These are phyloP conservation scores for Posidonia oceanica DNA, from an alignment of 116 monocot genomes.

Conservation along the genomic window DNA sequence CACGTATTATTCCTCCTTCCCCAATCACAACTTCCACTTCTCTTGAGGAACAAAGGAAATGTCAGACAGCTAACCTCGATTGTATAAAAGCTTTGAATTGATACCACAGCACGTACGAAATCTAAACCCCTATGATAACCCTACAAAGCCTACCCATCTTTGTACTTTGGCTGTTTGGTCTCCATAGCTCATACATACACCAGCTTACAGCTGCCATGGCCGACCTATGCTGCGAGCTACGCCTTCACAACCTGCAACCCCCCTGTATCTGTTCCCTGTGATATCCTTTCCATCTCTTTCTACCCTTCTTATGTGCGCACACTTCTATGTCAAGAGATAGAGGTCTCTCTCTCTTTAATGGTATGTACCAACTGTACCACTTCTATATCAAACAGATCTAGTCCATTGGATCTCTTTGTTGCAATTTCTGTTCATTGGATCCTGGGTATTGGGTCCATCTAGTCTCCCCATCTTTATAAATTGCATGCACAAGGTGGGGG, in stretches of 20 bases:
- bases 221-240: conserved; percentile 7
- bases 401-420: conserved; percentile 1
- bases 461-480: conserved; percentile 1
- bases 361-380: background rate
- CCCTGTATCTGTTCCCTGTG: conserved; percentile 3
- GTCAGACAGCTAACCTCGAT: no score
- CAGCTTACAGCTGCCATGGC: conserved; percentile 2
- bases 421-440: background rate
- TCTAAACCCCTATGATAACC: background rate
- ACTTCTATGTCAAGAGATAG: background rate
- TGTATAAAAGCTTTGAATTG: no score
- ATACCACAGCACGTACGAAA: background rate
- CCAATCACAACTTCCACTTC: no score
- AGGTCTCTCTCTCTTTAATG: background rate
- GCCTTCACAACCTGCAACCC: conserved; percentile 1
- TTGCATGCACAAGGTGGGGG: background rate
- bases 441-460: background rate
- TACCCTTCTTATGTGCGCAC: background rate
- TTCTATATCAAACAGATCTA: background rate
- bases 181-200: background rate
- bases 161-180: background rate
- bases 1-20: no score
- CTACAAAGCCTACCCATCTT: background rate
- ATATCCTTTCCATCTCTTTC: background rate
- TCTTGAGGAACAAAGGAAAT: no score